Evolutionary conservation across 2,329 filamentous ascomycete species (phyloP).

Genomic region (Aspergillus ruber): DNA sequence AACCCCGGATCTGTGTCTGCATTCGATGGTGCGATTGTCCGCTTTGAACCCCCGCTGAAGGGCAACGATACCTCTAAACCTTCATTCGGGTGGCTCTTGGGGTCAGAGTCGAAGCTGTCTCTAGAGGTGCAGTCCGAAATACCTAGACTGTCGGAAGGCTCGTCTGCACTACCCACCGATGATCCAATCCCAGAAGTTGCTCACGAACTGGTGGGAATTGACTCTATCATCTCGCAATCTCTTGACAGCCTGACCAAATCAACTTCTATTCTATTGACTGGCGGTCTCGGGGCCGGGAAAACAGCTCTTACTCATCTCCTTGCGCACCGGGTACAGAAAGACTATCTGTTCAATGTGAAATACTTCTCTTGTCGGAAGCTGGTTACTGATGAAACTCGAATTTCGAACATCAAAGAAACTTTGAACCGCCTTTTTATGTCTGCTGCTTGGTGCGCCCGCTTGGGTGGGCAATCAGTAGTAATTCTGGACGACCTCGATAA

Average conservation of each 20-base stretch:
- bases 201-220: slow-evolving; percentile 74
- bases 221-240: slow-evolving; percentile 65
- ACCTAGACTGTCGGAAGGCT: slow-evolving; percentile 53
- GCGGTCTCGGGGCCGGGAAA: slow-evolving; percentile 85
- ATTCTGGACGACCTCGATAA: slow-evolving; percentile 91
- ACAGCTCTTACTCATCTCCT: slow-evolving; percentile 71
- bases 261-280: slow-evolving; percentile 84
- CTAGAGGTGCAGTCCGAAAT: slow-evolving; percentile 73
- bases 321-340: slow-evolving; percentile 63
- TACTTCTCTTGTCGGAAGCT: slow-evolving; percentile 84
- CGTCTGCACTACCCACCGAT: slow-evolving; percentile 41
- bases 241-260: slow-evolving; percentile 71
- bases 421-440: slow-evolving; percentile 77
- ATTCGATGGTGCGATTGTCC: slow-evolving; percentile 80
- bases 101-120: slow-evolving; percentile 64
- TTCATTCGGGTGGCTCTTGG: slow-evolving; percentile 61
- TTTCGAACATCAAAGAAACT: slow-evolving; percentile 86
- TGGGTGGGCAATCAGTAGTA: slow-evolving; percentile 76
- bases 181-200: slow-evolving; percentile 50
- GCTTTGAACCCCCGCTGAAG: slow-evolving; percentile 59
- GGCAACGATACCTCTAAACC: slow-evolving; percentile 26
- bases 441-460: slow-evolving; percentile 82
- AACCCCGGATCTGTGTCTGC: slow-evolving; percentile 50
- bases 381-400: slow-evolving; percentile 82
- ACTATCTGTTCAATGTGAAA: slow-evolving; percentile 70